Percentiles rank a stretch among this genome's conserved stretches.
Conservation (phyloP, 2,329 filamentous ascomycete species). For the Botrytis byssoidea region DNA sequence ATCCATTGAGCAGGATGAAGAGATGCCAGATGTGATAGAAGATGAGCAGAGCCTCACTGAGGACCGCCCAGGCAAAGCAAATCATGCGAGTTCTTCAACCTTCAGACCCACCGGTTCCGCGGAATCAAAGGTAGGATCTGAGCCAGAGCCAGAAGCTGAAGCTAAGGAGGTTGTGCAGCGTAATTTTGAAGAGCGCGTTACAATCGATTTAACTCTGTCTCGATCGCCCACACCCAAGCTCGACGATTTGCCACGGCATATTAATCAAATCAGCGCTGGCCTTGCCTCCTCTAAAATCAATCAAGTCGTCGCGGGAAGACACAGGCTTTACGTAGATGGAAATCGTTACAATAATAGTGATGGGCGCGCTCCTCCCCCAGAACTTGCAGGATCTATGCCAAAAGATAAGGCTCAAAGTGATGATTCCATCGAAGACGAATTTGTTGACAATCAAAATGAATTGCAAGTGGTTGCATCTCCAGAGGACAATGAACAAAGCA, state of each 20-base stretch:
- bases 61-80: neutral
- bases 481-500: neutral
- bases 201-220: neutral
- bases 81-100: neutral
- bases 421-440: neutral
- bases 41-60: neutral
- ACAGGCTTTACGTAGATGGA: neutral
- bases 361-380: neutral
- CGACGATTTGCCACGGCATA: neutral
- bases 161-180: neutral
- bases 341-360: neutral
- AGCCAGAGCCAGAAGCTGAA: neutral
- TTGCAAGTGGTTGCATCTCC: neutral
- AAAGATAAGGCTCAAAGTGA: neutral
- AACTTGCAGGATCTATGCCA: no score
- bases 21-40: neutral
- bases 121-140: neutral
- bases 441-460: neutral
- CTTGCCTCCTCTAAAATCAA: neutral
- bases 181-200: neutral
- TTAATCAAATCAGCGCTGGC: neutral
- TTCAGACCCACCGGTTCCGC: neutral
- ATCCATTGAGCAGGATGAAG: neutral
- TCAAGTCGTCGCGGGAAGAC: no score
- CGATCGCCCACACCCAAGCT: neutral